phyloP scores from a whole-genome alignment of 1,284 basidiomycete species.

The Microbotryum intermedium region DNA sequence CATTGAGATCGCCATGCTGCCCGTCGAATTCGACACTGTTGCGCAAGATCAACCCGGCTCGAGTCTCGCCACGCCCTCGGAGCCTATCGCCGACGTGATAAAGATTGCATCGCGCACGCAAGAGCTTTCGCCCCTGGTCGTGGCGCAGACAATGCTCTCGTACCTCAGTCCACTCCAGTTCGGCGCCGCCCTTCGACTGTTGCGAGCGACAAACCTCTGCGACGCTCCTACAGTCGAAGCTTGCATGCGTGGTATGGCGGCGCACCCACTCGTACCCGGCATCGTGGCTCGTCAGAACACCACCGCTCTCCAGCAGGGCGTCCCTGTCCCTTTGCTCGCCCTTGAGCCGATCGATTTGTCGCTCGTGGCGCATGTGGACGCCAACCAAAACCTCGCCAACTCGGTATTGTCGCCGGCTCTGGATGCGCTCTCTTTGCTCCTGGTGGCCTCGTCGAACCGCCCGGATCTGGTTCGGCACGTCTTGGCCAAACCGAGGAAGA shows the following conservation, averaged over 20 bases:
- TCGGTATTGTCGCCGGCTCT: slow-evolving; percentile 9
- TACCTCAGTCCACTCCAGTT: slow-evolving; percentile 3
- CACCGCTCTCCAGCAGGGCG: too few relatives aligned
- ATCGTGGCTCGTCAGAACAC: too few relatives aligned
- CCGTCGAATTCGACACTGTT: neutral
- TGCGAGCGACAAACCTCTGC: slow-evolving; percentile 6
- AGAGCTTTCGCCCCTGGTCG: neutral
- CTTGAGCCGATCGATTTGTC: slow-evolving; percentile 28
- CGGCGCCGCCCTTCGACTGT: slow-evolving; percentile 13
- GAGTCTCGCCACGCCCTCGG: neutral
- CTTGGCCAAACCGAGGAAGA: slow-evolving; percentile 8
- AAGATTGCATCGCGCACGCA: too few relatives aligned
- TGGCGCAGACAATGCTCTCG: slow-evolving; percentile 7
- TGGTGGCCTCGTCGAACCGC: neutral
- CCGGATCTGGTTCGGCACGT: slow-evolving; percentile 5
- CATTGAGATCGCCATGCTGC: slow-evolving; percentile 59
- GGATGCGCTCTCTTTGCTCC: slow-evolving; percentile 12
- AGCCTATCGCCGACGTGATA: neutral
- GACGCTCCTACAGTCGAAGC: slow-evolving; percentile 1
- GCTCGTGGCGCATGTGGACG: neutral
- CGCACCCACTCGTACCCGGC: slow-evolving; percentile 7
- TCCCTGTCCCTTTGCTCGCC: neutral
- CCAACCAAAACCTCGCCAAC: neutral
- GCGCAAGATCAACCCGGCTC: too few relatives aligned
- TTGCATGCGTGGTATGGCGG: slow-evolving; percentile 8